phyloP scores from a whole-genome alignment of 208 protist genomes.

The Borovskyia barvae region DNA sequence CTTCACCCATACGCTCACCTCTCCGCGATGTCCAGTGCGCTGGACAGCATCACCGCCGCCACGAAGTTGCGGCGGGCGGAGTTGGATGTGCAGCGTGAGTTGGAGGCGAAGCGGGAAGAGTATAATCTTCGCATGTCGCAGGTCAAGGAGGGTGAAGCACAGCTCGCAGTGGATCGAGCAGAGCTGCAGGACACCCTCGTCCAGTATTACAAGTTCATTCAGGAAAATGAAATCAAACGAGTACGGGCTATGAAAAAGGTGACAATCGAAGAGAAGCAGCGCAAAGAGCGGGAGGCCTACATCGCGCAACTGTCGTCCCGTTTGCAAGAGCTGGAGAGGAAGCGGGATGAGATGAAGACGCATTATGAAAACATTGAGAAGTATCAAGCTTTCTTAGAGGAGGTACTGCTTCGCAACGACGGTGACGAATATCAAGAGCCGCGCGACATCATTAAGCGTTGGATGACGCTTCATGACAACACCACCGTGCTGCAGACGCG shows the following conservation, averaged over 20 bases:
- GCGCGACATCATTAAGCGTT: conserved; percentile 88
- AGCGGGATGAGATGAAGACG: conserved; percentile 54
- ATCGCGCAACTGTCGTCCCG: conserved; percentile 61
- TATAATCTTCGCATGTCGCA: conserved; percentile 83
- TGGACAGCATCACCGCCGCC: conserved; percentile 90
- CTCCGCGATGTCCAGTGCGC: conserved; percentile 77
- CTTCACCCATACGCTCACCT: too few species aligned
- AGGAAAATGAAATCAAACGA: conserved; percentile 92
- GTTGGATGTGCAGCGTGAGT: conserved; percentile 84
- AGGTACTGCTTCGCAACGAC: conserved; percentile 88
- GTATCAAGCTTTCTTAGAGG: conserved; percentile 89
- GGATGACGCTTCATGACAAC: conserved; percentile 91
- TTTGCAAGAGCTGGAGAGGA: conserved; percentile 50
- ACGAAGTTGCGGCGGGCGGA: conserved; percentile 82
- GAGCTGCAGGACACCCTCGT: conserved; percentile 91
- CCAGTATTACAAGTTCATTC: conserved; percentile 94
- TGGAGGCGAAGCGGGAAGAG: conserved; percentile 85
- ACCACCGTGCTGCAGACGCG: conserved; percentile 88
- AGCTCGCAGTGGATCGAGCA: conserved; percentile 68
- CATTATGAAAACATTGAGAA: conserved; percentile 68
- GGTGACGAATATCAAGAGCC: conserved; percentile 91
- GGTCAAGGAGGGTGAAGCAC: conserved; percentile 78
- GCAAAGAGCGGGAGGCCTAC: conserved; percentile 85
- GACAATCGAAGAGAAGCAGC: conserved; percentile 74
- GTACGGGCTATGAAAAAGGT: conserved; percentile 87